Conservation (phyloP, 495 filamentous ascomycete species). For the Talaromyces nanjingensis region DNA sequence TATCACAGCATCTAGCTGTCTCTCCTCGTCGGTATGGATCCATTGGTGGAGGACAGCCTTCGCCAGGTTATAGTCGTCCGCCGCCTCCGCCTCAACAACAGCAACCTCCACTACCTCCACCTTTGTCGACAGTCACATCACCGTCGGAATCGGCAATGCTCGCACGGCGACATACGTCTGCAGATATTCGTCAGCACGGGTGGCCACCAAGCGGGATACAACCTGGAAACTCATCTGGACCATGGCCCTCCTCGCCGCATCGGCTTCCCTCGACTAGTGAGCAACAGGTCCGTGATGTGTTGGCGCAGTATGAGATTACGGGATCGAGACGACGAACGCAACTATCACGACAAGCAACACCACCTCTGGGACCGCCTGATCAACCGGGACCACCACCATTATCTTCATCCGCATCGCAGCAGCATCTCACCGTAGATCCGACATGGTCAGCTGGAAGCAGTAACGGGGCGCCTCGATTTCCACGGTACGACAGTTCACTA, state of each 20-base stretch:
- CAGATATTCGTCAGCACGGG: constrained; percentile 85
- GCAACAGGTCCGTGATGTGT: constrained; percentile 72
- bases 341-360: constrained; percentile 65
- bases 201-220: constrained; percentile 65
- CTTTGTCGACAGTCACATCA: constrained; percentile 66
- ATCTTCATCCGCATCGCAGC: constrained; percentile 15
- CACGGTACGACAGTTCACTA: constrained; percentile 38
- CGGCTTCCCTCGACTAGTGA: constrained; percentile 59
- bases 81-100: constrained; percentile 63
- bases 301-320: constrained; percentile 76
- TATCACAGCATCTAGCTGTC: constrained; percentile 69
- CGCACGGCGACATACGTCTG: constrained; percentile 84
- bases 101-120: constrained; percentile 63
- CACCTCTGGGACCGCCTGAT: constrained; percentile 38
- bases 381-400: constrained; percentile 42
- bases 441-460: constrained; percentile 44
- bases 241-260: constrained; percentile 84
- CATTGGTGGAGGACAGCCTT: constrained; percentile 67
- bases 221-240: constrained; percentile 57
- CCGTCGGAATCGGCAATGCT: constrained; percentile 61
- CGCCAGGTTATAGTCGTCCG: constrained; percentile 56
- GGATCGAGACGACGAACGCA: constrained; percentile 47
- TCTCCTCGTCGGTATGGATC: constrained; percentile 80
- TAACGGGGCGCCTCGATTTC: constrained; percentile 40
- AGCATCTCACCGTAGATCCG: constrained; percentile 43